Evolutionary conservation across 768 basidiomycete species (phyloP).

Genomic region (Mycena epipterygia): DNA sequence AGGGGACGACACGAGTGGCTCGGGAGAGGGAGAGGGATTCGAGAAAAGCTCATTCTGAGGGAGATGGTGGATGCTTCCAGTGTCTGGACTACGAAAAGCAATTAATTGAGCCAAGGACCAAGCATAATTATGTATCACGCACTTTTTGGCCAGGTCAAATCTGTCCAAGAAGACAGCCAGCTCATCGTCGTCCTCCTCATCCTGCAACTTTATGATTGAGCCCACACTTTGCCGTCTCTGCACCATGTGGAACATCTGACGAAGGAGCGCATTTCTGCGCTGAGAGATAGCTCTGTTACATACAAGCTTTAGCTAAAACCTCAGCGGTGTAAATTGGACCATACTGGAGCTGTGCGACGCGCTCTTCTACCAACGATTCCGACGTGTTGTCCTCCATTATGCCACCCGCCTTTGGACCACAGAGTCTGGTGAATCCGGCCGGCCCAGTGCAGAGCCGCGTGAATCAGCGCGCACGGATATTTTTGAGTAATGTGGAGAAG

Average conservation of each 20-base stretch:
- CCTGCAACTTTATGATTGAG: conserved; percentile 51
- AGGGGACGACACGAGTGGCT: conserved; percentile 2
- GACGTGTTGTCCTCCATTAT: conserved; percentile 38
- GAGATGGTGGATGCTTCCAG: conserved; percentile 56
- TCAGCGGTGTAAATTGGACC: conserved; percentile 23
- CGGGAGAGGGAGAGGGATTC: conserved; percentile 30
- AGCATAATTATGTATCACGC: conserved; percentile 15
- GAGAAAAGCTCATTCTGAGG: conserved; percentile 47
- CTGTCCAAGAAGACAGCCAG: conserved; percentile 67
- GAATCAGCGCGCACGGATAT: not conserved
- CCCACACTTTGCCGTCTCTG: conserved; percentile 64
- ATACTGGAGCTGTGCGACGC: conserved; percentile 60
- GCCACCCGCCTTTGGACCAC: conserved; percentile 1
- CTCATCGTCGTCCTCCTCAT: conserved; percentile 56
- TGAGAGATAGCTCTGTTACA: conserved; percentile 67
- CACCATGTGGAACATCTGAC: conserved; percentile 79
- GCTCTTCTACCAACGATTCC: conserved; percentile 59
- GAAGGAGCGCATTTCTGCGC: conserved; percentile 78
- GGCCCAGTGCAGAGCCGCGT: not conserved
- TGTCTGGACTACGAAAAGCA: conserved; percentile 51
- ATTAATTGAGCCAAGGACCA: conserved; percentile 9
- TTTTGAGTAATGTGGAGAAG: conserved; percentile 6
- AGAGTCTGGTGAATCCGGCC: not conserved
- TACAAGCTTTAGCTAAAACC: conserved; percentile 20
- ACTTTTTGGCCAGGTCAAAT: conserved; percentile 61